phyloP scores from a whole-genome alignment of 2,329 filamentous ascomycete genomes.

The Polychaeton citri region DNA sequence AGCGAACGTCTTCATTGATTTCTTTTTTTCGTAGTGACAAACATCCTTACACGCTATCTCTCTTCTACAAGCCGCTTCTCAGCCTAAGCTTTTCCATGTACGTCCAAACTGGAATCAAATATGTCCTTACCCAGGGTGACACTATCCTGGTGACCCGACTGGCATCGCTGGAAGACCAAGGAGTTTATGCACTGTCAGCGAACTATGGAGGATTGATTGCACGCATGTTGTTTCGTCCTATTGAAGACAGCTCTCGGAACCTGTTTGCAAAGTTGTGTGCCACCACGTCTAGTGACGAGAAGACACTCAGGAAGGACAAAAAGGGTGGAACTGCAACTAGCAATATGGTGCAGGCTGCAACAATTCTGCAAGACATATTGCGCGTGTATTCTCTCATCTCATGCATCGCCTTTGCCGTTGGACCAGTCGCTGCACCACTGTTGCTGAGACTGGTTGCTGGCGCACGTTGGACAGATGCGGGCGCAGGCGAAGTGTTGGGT shows the following conservation, averaged over 20 bases:
- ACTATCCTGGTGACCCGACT: conserved; percentile 73
- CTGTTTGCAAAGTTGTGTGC: conserved; percentile 73
- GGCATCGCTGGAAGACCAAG: conserved; percentile 67
- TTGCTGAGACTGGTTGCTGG: conserved; percentile 67
- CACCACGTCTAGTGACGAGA: conserved; percentile 21
- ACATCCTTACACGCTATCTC: conserved; percentile 38
- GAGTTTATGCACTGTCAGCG: conserved; percentile 81
- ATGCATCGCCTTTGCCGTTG: conserved; percentile 53
- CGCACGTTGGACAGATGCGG: conserved; percentile 57
- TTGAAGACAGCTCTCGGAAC: conserved; percentile 85
- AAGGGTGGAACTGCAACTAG: conserved; percentile 5
- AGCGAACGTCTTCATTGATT: conserved; percentile 8
- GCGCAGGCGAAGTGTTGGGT: conserved; percentile 60
- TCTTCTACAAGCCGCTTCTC: conserved; percentile 58
- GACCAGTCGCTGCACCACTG: conserved; percentile 60
- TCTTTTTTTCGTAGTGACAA: conserved; percentile 11
- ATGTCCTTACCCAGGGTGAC: conserved; percentile 87
- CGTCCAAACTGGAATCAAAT: conserved; percentile 79
- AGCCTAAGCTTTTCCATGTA: conserved; percentile 69
- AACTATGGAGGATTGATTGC: conserved; percentile 86
- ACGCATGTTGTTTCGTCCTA: conserved; percentile 79
- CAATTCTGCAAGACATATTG: conserved; percentile 51
- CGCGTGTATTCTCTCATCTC: conserved; percentile 64
- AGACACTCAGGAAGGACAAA: conserved; percentile 7
- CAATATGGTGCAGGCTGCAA: conserved; percentile 25